A percentile compares a stretch with the other conserved stretches of the same genome.
Evolutionary conservation across 306 rosid species (phyloP).

Genomic region (Pyrus pyrifolia): DNA sequence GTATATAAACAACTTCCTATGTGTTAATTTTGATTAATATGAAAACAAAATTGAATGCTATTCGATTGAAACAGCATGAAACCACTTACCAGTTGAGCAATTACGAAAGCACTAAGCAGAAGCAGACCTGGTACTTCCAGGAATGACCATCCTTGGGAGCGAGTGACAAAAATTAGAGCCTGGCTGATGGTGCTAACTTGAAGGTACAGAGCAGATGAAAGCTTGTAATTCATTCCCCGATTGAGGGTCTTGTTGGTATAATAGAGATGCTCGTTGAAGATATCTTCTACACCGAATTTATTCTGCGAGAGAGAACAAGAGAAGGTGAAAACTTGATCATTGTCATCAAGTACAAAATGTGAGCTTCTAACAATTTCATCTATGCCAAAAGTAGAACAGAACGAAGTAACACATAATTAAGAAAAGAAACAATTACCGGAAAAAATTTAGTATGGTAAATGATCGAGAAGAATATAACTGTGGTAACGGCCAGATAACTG

Average conservation of each 20-base stretch:
- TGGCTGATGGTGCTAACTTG: slow-evolving; percentile 23
- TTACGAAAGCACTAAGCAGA: slow-evolving; percentile 7
- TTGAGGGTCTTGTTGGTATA: not conserved
- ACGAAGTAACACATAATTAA: not conserved
- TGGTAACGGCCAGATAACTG: slow-evolving; percentile 10
- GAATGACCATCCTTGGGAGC: slow-evolving; percentile 15
- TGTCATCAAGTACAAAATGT: not conserved
- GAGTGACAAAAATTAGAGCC: slow-evolving; percentile 15
- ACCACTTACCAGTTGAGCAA: slow-evolving; percentile 12
- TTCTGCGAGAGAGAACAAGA: not conserved
- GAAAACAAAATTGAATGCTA: not conserved
- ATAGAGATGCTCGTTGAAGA: not conserved
- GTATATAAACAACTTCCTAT: not conserved
- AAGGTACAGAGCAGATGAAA: slow-evolving; percentile 19
- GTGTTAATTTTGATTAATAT: not conserved
- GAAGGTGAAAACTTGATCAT: not conserved
- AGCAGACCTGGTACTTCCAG: slow-evolving; percentile 12
- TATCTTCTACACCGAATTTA: not conserved
- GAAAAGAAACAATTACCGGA: not conserved
- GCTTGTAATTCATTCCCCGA: not conserved
- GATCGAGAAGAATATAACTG: slow-evolving; percentile 5
- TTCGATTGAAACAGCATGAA: not conserved
- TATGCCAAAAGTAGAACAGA: not conserved
- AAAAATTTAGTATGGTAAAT: not conserved
- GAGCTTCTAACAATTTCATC: not conserved